These are phyloP conservation scores for Thermothelomyces thermophilus DNA, from an alignment of 2,329 filamentous ascomycete genomes.

Conservation along the genomic window DNA sequence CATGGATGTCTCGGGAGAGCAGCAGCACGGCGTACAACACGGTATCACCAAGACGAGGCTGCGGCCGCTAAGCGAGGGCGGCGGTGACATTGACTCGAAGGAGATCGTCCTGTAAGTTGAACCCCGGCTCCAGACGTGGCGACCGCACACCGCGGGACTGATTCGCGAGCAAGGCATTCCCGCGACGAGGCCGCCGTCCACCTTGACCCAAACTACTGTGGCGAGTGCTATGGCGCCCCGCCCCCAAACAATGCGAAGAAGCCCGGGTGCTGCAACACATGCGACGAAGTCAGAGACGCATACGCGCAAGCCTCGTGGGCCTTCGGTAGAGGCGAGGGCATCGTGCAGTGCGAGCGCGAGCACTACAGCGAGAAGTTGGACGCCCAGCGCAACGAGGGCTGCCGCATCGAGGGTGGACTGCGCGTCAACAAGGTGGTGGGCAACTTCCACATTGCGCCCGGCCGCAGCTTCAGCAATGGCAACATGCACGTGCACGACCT, in stretches of 20 bases:
- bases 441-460: slow-evolving; percentile 97
- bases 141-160: too few species aligned
- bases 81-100: slow-evolving; percentile 64
- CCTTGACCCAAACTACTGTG: slow-evolving; percentile 87
- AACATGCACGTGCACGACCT: slow-evolving; percentile 98
- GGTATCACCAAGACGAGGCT: slow-evolving; percentile 89
- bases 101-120: slow-evolving; percentile 57
- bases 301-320: slow-evolving; percentile 88
- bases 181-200: slow-evolving; percentile 65
- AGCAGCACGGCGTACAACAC: slow-evolving; percentile 89
- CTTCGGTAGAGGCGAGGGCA: slow-evolving; percentile 83
- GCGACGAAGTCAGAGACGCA: slow-evolving; percentile 91
- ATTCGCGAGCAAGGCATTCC: slow-evolving; percentile 61
- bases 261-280: slow-evolving; percentile 91
- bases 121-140: too few species aligned
- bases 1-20: slow-evolving; percentile 97
- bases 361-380: slow-evolving; percentile 88
- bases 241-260: slow-evolving; percentile 67
- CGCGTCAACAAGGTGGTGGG: slow-evolving; percentile 98
- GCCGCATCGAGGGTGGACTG: slow-evolving; percentile 84
- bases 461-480: slow-evolving; percentile 89
- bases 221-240: slow-evolving; percentile 81
- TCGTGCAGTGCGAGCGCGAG: slow-evolving; percentile 92
- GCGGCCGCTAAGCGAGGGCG: slow-evolving; percentile 63
- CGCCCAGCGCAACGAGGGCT: slow-evolving; percentile 83